A percentile compares a stretch with the other conserved stretches of the same genome.
These are phyloP conservation scores for Mercurialis annua DNA, from an alignment of 345 rosid species.

Conservation along the genomic window DNA sequence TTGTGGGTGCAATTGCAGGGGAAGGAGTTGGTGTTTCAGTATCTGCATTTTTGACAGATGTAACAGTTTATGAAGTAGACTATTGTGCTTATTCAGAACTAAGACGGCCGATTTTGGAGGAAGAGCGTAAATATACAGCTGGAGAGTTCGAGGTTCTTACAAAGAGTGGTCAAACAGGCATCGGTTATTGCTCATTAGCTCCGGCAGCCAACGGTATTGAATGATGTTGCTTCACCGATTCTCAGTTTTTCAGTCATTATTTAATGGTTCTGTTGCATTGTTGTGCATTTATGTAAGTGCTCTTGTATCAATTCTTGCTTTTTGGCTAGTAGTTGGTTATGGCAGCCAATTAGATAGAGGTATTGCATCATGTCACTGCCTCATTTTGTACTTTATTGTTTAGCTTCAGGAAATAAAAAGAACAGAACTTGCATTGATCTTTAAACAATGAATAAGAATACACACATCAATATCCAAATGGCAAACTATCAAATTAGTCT, in stretches of 20 bases:
- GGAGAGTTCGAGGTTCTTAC: conserved; percentile 53
- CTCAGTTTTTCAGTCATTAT: not conserved
- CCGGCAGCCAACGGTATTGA: not conserved
- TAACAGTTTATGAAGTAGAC: conserved; percentile 53
- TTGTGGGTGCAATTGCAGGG: conserved; percentile 38
- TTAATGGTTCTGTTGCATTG: not conserved
- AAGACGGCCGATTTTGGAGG: conserved; percentile 38
- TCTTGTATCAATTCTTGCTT: not conserved
- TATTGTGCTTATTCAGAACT: conserved; percentile 69
- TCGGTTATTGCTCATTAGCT: conserved; percentile 22
- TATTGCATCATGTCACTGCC: not conserved
- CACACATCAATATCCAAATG: not conserved
- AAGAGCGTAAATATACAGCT: conserved; percentile 29
- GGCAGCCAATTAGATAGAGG: not conserved
- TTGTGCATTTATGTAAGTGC: not conserved
- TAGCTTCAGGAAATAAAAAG: not conserved
- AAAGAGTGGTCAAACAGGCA: conserved; percentile 41
- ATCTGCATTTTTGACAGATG: conserved; percentile 49
- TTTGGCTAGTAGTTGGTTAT: not conserved
- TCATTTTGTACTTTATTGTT: conserved; percentile 6
- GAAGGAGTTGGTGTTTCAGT: conserved; percentile 84
- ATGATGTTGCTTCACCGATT: not conserved
- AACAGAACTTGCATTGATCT: too few relatives aligned
- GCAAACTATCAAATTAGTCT: not conserved
- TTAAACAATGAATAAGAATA: too few relatives aligned